Percentiles rank a stretch among this genome's conserved stretches.
These are phyloP conservation scores for Cytospora mali DNA, from an alignment of 2,329 filamentous ascomycete species.

Conservation along the genomic window DNA sequence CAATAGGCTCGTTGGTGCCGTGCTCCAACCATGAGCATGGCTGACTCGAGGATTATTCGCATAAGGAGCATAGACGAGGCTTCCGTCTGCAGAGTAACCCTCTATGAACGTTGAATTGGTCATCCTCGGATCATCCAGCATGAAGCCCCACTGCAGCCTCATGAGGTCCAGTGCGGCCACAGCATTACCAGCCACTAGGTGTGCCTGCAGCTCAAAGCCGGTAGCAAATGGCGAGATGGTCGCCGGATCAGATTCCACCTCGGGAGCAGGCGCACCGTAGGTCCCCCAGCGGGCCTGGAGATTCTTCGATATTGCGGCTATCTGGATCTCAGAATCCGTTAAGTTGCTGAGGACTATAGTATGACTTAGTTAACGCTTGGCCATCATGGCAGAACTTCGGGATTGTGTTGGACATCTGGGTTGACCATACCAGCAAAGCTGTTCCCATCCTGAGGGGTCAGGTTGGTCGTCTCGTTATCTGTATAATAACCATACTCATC, in stretches of 20 bases:
- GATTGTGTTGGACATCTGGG: not conserved
- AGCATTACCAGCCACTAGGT: conserved; percentile 33
- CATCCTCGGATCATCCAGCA: conserved; percentile 56
- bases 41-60: conserved; percentile 41
- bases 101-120: conserved; percentile 57
- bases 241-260: conserved; percentile 35
- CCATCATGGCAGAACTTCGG: not conserved
- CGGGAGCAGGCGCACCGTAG: conserved; percentile 33
- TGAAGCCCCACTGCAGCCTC: conserved; percentile 47
- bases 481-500: conserved; percentile 29
- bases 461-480: conserved; percentile 29
- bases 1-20: conserved; percentile 40
- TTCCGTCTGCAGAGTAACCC: conserved; percentile 49
- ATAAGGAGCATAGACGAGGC: conserved; percentile 53
- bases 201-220: conserved; percentile 40
- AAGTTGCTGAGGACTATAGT: conserved; percentile 20
- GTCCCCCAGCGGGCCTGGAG: conserved; percentile 29
- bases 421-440: conserved; percentile 25
- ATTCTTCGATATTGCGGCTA: conserved; percentile 21
- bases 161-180: conserved; percentile 36
- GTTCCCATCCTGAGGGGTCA: conserved; percentile 31
- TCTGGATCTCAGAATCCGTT: conserved; percentile 18
- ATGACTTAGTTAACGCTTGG: not conserved
- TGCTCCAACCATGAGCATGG: conserved; percentile 43
- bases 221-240: conserved; percentile 43